A percentile compares a stretch with the other conserved stretches of the same genome.
Conservation (phyloP, 148 eudicot species). For the Cornus controversa region DNA sequence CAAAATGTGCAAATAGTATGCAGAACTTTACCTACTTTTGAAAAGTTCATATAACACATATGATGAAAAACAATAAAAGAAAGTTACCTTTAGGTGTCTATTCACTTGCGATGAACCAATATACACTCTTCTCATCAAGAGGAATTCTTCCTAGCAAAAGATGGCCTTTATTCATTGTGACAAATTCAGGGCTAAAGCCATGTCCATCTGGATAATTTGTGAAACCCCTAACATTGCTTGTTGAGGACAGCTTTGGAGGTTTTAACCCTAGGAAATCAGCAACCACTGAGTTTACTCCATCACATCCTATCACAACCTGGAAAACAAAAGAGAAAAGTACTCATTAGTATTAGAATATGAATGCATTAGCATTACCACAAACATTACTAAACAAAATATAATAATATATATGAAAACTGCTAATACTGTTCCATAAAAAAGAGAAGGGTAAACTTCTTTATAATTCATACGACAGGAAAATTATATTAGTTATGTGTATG, state of each 20-base stretch:
- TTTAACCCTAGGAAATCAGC: conserved; percentile 39
- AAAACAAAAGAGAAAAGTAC: not conserved
- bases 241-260: conserved; percentile 30
- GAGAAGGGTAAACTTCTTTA: too few relatives aligned
- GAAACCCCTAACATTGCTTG: conserved; percentile 5
- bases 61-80: too few relatives aligned
- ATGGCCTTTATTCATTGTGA: conserved; percentile 24
- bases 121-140: conserved; percentile 35
- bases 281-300: conserved; percentile 46
- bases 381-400: too few relatives aligned
- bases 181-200: conserved; percentile 32
- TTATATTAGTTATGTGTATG: too few relatives aligned
- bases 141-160: conserved; percentile 32
- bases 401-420: too few relatives aligned
- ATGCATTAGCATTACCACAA: too few relatives aligned
- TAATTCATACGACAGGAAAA: too few relatives aligned
- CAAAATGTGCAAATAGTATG: too few relatives aligned
- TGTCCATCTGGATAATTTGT: conserved; percentile 48
- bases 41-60: too few relatives aligned
- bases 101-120: conserved; percentile 31
- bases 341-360: too few relatives aligned
- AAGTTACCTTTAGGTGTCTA: not conserved
- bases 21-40: too few relatives aligned
- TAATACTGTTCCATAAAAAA: too few relatives aligned
- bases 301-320: conserved; percentile 53